Conservation (phyloP, 2,329 filamentous ascomycete species). For the Penicillium palitans region DNA sequence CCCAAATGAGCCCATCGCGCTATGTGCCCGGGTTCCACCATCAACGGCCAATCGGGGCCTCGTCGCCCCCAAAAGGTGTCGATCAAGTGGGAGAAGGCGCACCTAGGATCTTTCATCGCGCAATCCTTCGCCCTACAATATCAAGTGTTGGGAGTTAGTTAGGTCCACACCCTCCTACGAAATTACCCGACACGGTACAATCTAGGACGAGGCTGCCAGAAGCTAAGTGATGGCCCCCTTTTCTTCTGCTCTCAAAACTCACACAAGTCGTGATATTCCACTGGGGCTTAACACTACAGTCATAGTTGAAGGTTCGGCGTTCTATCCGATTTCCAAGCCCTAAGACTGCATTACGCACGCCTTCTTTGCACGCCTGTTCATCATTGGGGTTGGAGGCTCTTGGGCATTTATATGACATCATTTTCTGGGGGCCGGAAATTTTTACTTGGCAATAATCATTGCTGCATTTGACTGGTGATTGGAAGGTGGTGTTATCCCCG, state of each 20-base stretch:
- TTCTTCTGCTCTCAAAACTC: neutral
- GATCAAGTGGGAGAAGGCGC: neutral
- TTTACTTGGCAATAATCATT: neutral
- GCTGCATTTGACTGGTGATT: neutral
- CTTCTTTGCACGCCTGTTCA: neutral
- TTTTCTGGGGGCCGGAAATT: neutral
- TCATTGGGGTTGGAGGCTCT: neutral
- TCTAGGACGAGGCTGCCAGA: neutral
- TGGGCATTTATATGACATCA: constrained; percentile 2
- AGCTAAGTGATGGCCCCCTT: neutral
- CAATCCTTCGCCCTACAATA: neutral
- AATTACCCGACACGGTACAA: neutral
- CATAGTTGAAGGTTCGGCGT: neutral
- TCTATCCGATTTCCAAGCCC: neutral
- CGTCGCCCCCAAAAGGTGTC: constrained; percentile 10
- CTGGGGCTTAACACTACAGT: neutral
- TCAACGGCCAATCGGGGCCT: constrained; percentile 9
- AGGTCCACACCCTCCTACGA: neutral
- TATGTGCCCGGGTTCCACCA: constrained; percentile 3
- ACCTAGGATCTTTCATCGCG: neutral
- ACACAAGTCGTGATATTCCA: no score
- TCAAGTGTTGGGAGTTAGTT: neutral
- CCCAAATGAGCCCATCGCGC: neutral
- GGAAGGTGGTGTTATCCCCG: neutral
- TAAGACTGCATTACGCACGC: neutral